Conservation (phyloP, 2,329 filamentous ascomycete species). For the Diaporthe vaccinii region DNA sequence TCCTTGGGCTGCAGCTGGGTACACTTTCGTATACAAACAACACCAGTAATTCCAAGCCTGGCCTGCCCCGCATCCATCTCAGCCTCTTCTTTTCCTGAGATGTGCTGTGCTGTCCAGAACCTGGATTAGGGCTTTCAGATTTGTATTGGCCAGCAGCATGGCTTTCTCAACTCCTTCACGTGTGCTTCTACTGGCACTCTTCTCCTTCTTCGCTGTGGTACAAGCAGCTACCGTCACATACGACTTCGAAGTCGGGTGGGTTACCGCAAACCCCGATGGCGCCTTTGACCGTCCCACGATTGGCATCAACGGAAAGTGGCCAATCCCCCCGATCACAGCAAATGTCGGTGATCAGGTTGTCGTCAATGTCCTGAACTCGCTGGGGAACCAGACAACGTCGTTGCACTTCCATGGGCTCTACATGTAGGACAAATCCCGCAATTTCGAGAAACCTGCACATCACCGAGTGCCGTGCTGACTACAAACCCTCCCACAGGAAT, state of each 20-base stretch:
- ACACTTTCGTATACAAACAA: background rate
- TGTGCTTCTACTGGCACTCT: conserved; percentile 5
- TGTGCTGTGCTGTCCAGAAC: background rate
- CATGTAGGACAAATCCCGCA: conserved; percentile 10
- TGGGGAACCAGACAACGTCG: conserved; percentile 34
- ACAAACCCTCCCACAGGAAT: conserved; percentile 55
- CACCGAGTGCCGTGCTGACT: background rate
- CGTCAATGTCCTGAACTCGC: conserved; percentile 30
- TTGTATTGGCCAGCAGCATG: conserved; percentile 12
- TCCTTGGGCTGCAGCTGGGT: background rate
- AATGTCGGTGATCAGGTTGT: conserved; percentile 33
- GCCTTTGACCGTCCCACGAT: conserved; percentile 21
- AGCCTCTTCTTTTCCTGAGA: background rate
- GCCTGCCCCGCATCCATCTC: background rate
- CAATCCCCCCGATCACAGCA: conserved; percentile 29
- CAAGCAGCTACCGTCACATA: conserved; percentile 36
- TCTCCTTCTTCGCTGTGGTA: conserved; percentile 17
- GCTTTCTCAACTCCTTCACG: background rate
- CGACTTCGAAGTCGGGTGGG: conserved; percentile 37
- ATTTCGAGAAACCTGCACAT: background rate
- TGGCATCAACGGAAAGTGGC: conserved; percentile 34
- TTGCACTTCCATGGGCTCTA: conserved; percentile 36
- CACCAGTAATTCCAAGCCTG: background rate
- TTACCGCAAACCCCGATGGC: conserved; percentile 31
- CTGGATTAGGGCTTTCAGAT: background rate